Base-by-base conservation (phyloP, 257 asterid genomes). In the Salvia rosmarinus region DNA sequence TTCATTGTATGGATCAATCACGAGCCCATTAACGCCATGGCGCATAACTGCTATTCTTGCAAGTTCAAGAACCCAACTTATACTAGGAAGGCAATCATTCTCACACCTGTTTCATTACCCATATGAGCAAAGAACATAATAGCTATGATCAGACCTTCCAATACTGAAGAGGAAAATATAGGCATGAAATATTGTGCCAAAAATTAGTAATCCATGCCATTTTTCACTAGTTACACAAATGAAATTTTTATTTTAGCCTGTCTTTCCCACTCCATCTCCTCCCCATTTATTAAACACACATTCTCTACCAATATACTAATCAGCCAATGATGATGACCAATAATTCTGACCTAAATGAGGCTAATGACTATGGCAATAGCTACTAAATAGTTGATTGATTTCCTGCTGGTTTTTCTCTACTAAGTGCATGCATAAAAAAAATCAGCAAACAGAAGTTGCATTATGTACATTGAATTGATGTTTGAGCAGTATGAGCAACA, bases 1-100 rank as follows among this genome's bases (percentile, higher is more conserved):
- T 82, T 95, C 99, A 67, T 95, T 95, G 78, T 95, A 95, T 30
- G 99, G 99, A 78, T 95, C 99, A 64, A 95, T 95, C 62, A 95
- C 95, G 14, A 95, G 95, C 39, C 99, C 99, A 76, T 81, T 88
- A 60, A 95, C 85, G 49, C 99, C 99, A 77, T 95, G 88, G 57
- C 98, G 96, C 20, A 91, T 75, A 67, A 95, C 96, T 71, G 99
- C 97, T 25, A 88, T 83, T 78, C 78, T 86, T 61, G 99, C 99
- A 50, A 95, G 99, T 37, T 86, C 85, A 50, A 95, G 96, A 87
- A 95, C 97, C 98, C 97, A 95, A 49, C 74, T 64, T 74, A 89
- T 83, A 77, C 79, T 95, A 61, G 99, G 99, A 56, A 95, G 99
- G 80, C 86, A 74, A 79, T 95, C 98, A 67, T 91, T 82, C 84